These are phyloP conservation scores for Amanita jacksonii DNA, from an alignment of 768 basidiomycete genomes.

Conservation along the genomic window DNA sequence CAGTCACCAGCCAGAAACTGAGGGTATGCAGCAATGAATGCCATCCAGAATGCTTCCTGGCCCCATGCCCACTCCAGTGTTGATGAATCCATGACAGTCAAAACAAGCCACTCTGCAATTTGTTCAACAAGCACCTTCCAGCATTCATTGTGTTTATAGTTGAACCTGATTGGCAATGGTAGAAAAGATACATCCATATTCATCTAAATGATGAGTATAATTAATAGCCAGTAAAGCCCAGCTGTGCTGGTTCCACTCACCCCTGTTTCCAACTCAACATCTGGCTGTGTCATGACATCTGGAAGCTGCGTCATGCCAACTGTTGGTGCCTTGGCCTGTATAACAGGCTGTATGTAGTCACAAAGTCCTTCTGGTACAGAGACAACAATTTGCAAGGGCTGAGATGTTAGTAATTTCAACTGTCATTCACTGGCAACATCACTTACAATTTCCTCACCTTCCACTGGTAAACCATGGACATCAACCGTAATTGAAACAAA, in stretches of 20 bases:
- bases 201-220: background rate
- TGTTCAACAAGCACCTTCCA: slow-evolving; percentile 7
- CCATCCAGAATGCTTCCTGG: slow-evolving; percentile 9
- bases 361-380: slow-evolving; percentile 1
- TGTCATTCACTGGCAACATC: background rate
- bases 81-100: background rate
- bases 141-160: slow-evolving; percentile 2
- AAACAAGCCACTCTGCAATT: slow-evolving; percentile 7
- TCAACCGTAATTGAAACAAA: background rate
- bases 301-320: background rate
- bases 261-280: background rate
- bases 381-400: slow-evolving; percentile 1
- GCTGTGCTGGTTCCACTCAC: background rate
- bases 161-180: slow-evolving; percentile 7
- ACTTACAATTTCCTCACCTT: background rate
- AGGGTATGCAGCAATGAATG: slow-evolving; percentile 9
- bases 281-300: background rate
- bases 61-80: slow-evolving; percentile 6
- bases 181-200: slow-evolving; percentile 7
- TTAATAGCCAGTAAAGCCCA: background rate
- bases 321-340: background rate
- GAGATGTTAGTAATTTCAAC: background rate
- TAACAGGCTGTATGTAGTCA: background rate
- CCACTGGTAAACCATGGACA: background rate
- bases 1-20: slow-evolving; percentile 9